Evolutionary conservation across 2,329 filamentous ascomycete genomes (phyloP).

Genomic region (Apiospora sp.): DNA sequence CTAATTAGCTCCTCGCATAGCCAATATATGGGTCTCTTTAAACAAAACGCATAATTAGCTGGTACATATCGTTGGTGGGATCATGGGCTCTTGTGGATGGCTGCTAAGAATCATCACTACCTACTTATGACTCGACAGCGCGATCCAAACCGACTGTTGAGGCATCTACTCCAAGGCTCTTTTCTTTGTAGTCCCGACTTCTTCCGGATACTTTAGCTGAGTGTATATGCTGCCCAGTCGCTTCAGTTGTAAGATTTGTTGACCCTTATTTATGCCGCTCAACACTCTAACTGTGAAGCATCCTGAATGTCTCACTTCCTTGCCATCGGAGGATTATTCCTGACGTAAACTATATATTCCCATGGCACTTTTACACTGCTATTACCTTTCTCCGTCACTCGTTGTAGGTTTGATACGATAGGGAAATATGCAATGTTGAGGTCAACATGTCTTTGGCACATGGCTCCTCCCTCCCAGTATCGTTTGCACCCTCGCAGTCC

Average conservation of each 20-base stretch:
- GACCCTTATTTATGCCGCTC: background rate
- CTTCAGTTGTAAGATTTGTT: background rate
- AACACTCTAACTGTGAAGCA: background rate
- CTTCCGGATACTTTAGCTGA: background rate
- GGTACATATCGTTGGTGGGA: background rate
- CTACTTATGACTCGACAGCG: background rate
- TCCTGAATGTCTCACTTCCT: background rate
- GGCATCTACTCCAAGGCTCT: background rate
- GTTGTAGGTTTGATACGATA: background rate
- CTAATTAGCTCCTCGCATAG: too few species aligned
- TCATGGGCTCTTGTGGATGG: background rate
- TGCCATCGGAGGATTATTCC: background rate
- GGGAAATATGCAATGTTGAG: background rate
- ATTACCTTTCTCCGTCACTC: background rate
- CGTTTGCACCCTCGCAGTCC: background rate
- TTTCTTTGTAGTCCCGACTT: background rate
- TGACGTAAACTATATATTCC: background rate
- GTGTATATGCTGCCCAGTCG: background rate
- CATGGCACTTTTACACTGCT: background rate
- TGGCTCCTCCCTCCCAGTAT: background rate
- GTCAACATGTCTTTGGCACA: background rate
- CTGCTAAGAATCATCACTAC: too few species aligned
- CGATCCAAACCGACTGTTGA: background rate
- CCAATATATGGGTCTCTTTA: too few species aligned
- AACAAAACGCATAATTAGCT: background rate